These are phyloP conservation scores for Colletotrichum sp. DNA, from an alignment of 2,329 filamentous ascomycete genomes.

Conservation along the genomic window DNA sequence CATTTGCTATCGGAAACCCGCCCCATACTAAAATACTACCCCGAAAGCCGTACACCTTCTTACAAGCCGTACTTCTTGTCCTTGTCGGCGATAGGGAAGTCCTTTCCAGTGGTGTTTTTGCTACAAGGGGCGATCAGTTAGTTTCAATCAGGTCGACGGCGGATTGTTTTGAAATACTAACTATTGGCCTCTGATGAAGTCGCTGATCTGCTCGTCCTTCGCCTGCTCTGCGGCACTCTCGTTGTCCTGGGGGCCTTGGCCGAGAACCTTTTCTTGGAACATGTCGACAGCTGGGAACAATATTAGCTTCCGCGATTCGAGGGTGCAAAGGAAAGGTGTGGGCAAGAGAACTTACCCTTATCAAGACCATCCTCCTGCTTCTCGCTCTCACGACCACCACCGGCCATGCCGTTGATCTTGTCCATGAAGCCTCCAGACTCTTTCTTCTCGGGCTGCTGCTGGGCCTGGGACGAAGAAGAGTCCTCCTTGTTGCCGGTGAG, in stretches of 20 bases:
- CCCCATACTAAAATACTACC: not conserved
- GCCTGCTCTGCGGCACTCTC: conserved; percentile 78
- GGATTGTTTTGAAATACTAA: not conserved
- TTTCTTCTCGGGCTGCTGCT: conserved; percentile 35
- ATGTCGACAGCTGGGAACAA: conserved; percentile 69
- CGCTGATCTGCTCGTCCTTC: conserved; percentile 80
- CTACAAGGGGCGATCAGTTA: not conserved
- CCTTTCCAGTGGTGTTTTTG: conserved; percentile 70
- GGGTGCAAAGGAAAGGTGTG: not conserved
- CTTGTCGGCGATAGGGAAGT: conserved; percentile 72
- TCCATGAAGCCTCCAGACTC: conserved; percentile 63
- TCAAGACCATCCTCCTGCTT: conserved; percentile 85
- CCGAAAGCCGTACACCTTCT: not conserved
- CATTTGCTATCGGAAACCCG: not conserved
- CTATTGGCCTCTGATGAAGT: conserved; percentile 68
- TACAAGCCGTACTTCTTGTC: conserved; percentile 18
- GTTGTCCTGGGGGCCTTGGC: conserved; percentile 73
- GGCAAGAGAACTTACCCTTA: conserved; percentile 62
- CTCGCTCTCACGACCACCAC: conserved; percentile 76
- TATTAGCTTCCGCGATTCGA: not conserved
- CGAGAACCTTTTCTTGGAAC: conserved; percentile 77
- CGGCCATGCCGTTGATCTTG: conserved; percentile 74
- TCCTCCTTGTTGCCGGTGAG: conserved; percentile 42
- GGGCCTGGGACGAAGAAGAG: conserved; percentile 25
- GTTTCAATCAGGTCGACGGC: not conserved